phyloP scores from a whole-genome alignment of 139 green algal species.

The Micractinium conductrix region DNA sequence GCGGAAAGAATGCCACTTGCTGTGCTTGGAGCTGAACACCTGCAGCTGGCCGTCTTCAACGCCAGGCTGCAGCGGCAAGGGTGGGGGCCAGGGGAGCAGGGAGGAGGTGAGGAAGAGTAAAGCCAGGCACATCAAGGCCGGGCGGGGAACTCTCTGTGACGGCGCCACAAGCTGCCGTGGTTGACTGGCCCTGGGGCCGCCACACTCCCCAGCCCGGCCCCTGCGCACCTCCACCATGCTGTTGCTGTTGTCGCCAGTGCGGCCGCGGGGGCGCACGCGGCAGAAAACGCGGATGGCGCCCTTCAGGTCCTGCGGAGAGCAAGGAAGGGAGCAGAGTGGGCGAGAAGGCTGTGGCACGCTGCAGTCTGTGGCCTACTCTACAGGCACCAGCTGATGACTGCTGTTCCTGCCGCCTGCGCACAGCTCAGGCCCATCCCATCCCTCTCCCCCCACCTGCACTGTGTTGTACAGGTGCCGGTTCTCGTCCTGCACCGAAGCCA shows the following conservation, averaged over 20 bases:
- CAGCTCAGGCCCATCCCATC: too few relatives aligned
- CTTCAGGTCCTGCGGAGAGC: constrained; percentile 69
- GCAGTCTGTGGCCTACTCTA: neutral
- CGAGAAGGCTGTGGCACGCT: neutral
- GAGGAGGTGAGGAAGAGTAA: neutral
- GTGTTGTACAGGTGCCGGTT: constrained; percentile 84
- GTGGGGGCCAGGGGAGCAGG: neutral
- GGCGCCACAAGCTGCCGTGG: neutral
- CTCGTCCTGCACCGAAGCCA: constrained; percentile 56
- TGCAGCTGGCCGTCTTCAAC: constrained; percentile 62
- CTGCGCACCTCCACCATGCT: constrained; percentile 35
- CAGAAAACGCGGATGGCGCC: constrained; percentile 92
- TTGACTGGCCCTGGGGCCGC: neutral
- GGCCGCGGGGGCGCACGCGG: constrained; percentile 74
- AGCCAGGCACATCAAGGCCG: neutral
- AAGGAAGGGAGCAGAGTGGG: neutral
- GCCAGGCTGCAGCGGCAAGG: constrained; percentile 25
- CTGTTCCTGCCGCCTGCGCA: too few relatives aligned
- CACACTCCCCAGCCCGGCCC: too few relatives aligned
- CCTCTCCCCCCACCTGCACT: constrained; percentile 59
- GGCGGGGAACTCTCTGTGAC: neutral
- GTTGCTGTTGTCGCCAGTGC: constrained; percentile 64
- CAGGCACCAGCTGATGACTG: neutral
- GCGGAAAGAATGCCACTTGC: constrained; percentile 50
- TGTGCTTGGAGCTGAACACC: constrained; percentile 42